These are phyloP conservation scores for Secale cereale DNA, from an alignment of 176 grass and related monocot genomes.

Conservation along the genomic window DNA sequence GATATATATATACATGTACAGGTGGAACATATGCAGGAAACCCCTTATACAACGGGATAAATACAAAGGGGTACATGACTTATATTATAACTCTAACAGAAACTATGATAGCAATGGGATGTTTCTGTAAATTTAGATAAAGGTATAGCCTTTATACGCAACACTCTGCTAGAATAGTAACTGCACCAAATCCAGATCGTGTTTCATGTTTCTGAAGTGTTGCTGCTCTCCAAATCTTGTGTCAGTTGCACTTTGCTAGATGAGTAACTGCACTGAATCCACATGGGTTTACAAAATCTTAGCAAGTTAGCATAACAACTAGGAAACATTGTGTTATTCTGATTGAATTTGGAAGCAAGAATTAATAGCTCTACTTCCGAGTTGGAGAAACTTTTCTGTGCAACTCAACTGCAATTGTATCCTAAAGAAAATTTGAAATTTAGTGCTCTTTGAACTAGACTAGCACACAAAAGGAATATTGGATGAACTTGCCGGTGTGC, in stretches of 20 bases:
- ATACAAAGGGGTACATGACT: too few relatives aligned
- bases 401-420: neutral
- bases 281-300: neutral
- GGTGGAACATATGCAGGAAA: too few relatives aligned
- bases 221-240: neutral
- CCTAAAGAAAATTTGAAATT: neutral
- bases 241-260: neutral
- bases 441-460: neutral
- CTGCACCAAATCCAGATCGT: neutral
- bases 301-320: neutral
- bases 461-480: neutral
- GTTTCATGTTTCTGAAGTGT: neutral
- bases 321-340: conserved; percentile 2
- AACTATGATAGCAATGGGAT: neutral
- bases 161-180: neutral
- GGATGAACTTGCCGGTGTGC: neutral
- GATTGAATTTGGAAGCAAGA: neutral
- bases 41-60: too few relatives aligned
- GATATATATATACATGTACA: too few relatives aligned
- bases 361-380: neutral
- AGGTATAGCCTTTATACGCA: neutral
- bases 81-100: too few relatives aligned
- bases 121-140: neutral
- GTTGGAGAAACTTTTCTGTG: neutral
- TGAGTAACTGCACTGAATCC: neutral